Conservation (phyloP, 1,284 basidiomycete species). For the Irpex rosettiformis region DNA sequence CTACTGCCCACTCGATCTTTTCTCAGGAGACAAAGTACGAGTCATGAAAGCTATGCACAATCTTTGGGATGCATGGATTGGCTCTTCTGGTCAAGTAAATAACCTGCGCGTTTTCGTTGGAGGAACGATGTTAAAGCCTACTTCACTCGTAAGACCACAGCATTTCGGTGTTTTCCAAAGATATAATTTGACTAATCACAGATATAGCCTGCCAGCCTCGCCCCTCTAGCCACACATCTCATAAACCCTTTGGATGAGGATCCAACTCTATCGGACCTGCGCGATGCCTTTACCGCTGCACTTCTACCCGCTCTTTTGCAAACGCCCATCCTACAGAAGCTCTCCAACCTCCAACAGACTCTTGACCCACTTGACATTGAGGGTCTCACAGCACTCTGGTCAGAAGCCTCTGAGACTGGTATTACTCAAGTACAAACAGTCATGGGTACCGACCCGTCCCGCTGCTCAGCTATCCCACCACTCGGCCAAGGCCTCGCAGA, state of each 20-base stretch:
- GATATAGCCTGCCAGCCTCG: constrained; percentile 8
- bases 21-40: constrained; percentile 60
- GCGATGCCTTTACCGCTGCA: constrained; percentile 36
- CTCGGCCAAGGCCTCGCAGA: constrained; percentile 19
- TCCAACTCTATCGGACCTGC: constrained; percentile 14
- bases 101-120: constrained; percentile 77
- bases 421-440: background rate
- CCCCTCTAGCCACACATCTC: constrained; percentile 7
- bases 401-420: constrained; percentile 18
- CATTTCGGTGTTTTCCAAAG: background rate
- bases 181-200: background rate
- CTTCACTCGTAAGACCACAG: constrained; percentile 45
- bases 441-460: constrained; percentile 1
- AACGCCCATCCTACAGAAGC: constrained; percentile 53
- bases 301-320: constrained; percentile 50
- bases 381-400: constrained; percentile 57
- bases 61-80: constrained; percentile 74
- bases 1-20: constrained; percentile 89
- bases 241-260: background rate
- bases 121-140: constrained; percentile 57
- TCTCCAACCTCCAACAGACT: constrained; percentile 69
- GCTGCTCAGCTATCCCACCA: constrained; percentile 7
- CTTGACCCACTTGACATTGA: constrained; percentile 85
- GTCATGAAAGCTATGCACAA: constrained; percentile 59
- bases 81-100: constrained; percentile 62